A percentile compares a stretch with the other conserved stretches of the same genome.
These are phyloP conservation scores for Akanthomyces lecanii DNA, from an alignment of 2,329 filamentous ascomycete genomes.

Conservation along the genomic window DNA sequence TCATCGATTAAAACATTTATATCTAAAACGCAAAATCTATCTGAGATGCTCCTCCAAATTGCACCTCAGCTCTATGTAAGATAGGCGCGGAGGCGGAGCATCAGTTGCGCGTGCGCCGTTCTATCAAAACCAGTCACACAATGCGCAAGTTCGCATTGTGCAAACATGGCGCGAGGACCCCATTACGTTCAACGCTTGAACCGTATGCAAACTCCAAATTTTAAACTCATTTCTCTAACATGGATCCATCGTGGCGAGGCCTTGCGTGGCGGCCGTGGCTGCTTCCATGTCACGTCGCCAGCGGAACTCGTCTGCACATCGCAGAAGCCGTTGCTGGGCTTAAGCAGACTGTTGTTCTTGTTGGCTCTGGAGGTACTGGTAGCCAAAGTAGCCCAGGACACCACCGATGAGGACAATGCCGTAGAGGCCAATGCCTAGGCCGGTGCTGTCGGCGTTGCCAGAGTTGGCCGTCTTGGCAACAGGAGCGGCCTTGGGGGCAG, in stretches of 20 bases:
- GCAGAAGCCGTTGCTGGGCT: not conserved
- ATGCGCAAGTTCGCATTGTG: not conserved
- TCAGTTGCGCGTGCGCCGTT: constrained; percentile 14
- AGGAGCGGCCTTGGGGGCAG: constrained; percentile 59
- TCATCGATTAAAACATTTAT: constrained; percentile 16
- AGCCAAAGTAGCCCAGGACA: constrained; percentile 71
- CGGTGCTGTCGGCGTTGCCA: constrained; percentile 46
- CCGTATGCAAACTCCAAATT: constrained; percentile 12
- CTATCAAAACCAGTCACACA: constrained; percentile 13
- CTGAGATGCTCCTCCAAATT: not conserved
- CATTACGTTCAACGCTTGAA: constrained; percentile 13
- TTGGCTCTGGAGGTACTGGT: constrained; percentile 73
- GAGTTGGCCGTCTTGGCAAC: constrained; percentile 46
- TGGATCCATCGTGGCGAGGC: not conserved
- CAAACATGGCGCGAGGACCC: not conserved
- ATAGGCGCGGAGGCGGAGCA: constrained; percentile 15
- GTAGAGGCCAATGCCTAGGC: constrained; percentile 76
- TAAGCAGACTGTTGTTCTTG: constrained; percentile 35
- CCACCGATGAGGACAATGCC: constrained; percentile 75
- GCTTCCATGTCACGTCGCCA: not conserved
- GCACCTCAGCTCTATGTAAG: not conserved
- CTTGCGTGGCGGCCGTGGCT: not conserved
- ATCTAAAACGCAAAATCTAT: constrained; percentile 14
- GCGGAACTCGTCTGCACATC: not conserved
- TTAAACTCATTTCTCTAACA: constrained; percentile 1